Evolutionary conservation across 768 basidiomycete species (phyloP).

Genomic region (Tylopilus subfusipes): DNA sequence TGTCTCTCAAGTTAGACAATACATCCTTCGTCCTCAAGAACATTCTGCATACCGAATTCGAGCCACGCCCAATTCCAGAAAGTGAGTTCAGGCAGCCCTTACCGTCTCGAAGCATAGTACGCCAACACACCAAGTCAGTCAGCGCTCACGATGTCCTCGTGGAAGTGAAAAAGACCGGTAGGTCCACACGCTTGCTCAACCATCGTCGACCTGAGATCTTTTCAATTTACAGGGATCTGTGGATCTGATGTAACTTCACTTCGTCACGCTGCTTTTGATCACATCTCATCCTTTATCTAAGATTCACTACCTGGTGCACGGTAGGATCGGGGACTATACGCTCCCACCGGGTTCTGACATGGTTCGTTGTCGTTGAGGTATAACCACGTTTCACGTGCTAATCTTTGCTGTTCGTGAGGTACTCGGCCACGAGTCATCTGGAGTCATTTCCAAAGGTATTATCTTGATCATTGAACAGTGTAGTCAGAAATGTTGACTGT

Average conservation of each 20-base stretch:
- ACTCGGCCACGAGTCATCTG: constrained; percentile 91
- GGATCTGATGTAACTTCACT: constrained; percentile 70
- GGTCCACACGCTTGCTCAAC: constrained; percentile 16
- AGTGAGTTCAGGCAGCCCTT: constrained; percentile 37
- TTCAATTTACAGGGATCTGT: constrained; percentile 64
- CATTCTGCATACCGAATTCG: constrained; percentile 65
- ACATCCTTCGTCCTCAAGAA: constrained; percentile 74
- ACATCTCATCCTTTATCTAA: constrained; percentile 27
- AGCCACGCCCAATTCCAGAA: constrained; percentile 72
- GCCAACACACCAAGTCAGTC: constrained; percentile 39
- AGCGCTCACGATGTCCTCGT: constrained; percentile 78
- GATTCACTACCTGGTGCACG: constrained; percentile 79
- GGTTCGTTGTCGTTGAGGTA: constrained; percentile 38
- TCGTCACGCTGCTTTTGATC: background rate
- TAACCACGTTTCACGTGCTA: background rate
- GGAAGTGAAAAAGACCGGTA: constrained; percentile 88
- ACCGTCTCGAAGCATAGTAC: background rate
- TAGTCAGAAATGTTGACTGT: background rate
- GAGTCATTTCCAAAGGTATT: constrained; percentile 65
- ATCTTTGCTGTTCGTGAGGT: constrained; percentile 46
- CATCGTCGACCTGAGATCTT: constrained; percentile 11
- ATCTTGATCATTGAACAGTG: background rate
- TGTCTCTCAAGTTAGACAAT: constrained; percentile 67
- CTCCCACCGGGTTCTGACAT: constrained; percentile 66
- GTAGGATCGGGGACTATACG: constrained; percentile 75